These are phyloP conservation scores for Dendrobium nobile DNA, from an alignment of 106 monocot genomes.

Conservation along the genomic window DNA sequence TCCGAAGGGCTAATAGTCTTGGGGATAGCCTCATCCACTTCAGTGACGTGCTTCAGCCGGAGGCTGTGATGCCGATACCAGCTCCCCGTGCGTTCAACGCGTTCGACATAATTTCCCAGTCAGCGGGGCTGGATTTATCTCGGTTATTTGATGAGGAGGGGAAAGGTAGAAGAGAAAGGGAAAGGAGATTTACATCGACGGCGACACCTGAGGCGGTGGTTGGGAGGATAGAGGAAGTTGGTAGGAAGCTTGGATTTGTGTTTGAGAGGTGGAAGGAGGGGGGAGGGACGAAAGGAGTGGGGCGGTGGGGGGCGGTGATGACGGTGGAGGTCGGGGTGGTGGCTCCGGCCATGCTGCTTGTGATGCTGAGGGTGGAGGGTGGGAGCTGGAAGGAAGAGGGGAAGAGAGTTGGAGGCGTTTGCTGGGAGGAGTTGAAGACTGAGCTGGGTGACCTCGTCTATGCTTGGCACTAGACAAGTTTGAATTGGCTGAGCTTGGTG, in stretches of 20 bases:
- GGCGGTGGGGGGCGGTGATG: constrained; percentile 12
- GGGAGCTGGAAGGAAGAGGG: constrained; percentile 2
- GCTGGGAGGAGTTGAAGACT: constrained; percentile 33
- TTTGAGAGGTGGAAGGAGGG: constrained; percentile 16
- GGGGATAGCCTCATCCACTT: background rate
- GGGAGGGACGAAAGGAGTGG: background rate
- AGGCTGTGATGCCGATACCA: constrained; percentile 7
- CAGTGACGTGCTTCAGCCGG: background rate
- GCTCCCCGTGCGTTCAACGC: constrained; percentile 15
- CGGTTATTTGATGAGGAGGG: constrained; percentile 19
- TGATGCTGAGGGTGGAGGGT: constrained; percentile 16
- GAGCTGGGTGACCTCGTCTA: constrained; percentile 43
- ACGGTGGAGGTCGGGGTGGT: constrained; percentile 22
- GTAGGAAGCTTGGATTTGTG: constrained; percentile 17
- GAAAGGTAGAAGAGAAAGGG: background rate
- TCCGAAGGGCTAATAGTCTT: constrained; percentile 17
- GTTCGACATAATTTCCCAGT: constrained; percentile 31
- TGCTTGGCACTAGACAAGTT: constrained; percentile 13
- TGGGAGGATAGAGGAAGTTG: constrained; percentile 15
- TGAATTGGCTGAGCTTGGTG: background rate
- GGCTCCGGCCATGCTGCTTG: constrained; percentile 20
- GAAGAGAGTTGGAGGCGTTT: background rate
- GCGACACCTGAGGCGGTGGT: constrained; percentile 10
- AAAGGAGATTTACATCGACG: constrained; percentile 25
- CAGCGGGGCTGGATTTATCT: constrained; percentile 23